A percentile compares a stretch with the other conserved stretches of the same genome.
Conservation (phyloP, 164 flowering plant species). For the Dillenia suffruticosa region DNA sequence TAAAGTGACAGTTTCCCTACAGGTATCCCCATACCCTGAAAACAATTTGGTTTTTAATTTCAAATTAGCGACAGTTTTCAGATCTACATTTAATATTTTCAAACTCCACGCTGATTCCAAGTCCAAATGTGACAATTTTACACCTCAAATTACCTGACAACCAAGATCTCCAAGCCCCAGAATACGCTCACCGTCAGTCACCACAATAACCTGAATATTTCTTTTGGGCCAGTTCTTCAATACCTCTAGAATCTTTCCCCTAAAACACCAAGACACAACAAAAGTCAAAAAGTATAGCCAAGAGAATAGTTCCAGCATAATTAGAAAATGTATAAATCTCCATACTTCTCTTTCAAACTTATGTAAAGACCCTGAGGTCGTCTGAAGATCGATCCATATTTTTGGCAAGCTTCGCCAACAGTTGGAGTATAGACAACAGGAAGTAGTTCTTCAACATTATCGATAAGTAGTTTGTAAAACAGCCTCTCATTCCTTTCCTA, state of each 20-base stretch:
- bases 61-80: background rate
- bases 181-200: conserved; percentile 86
- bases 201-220: conserved; percentile 67
- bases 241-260: conserved; percentile 76
- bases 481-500: conserved; percentile 76
- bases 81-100: background rate
- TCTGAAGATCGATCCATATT: conserved; percentile 72
- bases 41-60: conserved; percentile 12
- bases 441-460: conserved; percentile 81
- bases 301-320: background rate
- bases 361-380: conserved; percentile 87
- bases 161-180: conserved; percentile 89
- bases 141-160: conserved; percentile 48
- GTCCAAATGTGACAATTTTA: background rate
- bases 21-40: conserved; percentile 96
- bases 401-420: conserved; percentile 92
- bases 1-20: conserved; percentile 84
- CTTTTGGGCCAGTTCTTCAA: conserved; percentile 75
- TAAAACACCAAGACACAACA: conserved; percentile 10
- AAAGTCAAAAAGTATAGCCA: background rate
- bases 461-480: conserved; percentile 80
- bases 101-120: background rate
- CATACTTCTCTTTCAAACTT: conserved; percentile 77
- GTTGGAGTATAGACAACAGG: conserved; percentile 85
- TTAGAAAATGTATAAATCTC: background rate